Conservation (phyloP, 306 rosid genomes). For the Carpinus fangiana region DNA sequence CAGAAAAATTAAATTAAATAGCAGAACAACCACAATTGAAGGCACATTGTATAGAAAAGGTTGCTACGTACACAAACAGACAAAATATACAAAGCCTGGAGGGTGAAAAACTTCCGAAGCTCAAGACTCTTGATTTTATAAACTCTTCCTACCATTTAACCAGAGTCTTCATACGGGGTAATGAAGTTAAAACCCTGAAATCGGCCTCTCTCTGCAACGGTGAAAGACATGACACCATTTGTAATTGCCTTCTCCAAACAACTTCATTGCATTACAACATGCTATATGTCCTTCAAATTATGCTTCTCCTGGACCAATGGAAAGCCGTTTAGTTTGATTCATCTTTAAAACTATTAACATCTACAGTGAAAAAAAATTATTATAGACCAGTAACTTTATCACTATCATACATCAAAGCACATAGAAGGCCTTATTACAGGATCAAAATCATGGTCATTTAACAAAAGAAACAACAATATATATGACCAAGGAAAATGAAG, state of each 20-base stretch:
- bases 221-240: conserved; percentile 4
- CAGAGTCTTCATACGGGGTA: conserved; percentile 21
- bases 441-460: background rate
- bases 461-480: background rate
- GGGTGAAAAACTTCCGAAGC: conserved; percentile 6
- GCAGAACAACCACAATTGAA: conserved; percentile 7
- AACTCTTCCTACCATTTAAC: conserved; percentile 25
- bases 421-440: background rate
- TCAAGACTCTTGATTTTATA: conserved; percentile 21
- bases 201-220: conserved; percentile 15
- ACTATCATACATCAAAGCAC: background rate
- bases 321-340: conserved; percentile 3
- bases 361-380: conserved; percentile 3
- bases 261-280: conserved; percentile 22
- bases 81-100: conserved; percentile 17
- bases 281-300: conserved; percentile 30
- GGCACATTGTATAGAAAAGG: background rate
- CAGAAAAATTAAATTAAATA: conserved; percentile 6
- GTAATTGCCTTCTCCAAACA: conserved; percentile 27
- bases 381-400: background rate
- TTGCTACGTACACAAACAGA: conserved; percentile 21
- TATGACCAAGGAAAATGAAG: background rate
- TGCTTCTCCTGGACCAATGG: conserved; percentile 28
- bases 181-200: conserved; percentile 19
- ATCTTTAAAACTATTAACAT: conserved; percentile 25